Conservation (phyloP, 2,329 filamentous ascomycete genomes). For the Phialophora chinensis region DNA sequence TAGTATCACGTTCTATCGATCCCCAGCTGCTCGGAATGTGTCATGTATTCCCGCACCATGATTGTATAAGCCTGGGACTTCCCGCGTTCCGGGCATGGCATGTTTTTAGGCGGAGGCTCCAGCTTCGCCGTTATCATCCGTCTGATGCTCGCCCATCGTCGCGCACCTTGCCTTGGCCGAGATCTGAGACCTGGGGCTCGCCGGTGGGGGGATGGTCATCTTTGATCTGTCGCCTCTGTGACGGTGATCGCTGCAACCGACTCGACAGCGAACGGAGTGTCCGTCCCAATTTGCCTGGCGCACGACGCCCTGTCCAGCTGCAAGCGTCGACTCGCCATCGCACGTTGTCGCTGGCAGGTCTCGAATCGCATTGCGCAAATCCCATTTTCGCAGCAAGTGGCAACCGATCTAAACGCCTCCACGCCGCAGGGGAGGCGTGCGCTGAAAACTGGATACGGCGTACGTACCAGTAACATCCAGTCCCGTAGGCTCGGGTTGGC, state of each 20-base stretch:
- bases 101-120: not conserved
- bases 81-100: not conserved
- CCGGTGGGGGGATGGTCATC: not conserved
- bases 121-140: not conserved
- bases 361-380: not conserved
- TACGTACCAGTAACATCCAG: not conserved
- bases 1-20: not conserved
- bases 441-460: not conserved
- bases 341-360: not conserved
- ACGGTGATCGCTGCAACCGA: not conserved
- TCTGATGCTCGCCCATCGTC: not conserved
- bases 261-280: not conserved
- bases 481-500: not conserved
- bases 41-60: not conserved
- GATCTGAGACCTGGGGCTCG: slow-evolving; percentile 1
- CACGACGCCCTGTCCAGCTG: not conserved
- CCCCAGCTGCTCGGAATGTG: not conserved
- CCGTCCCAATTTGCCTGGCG: not conserved
- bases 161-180: not conserved
- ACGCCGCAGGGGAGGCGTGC: not conserved
- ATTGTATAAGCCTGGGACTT: not conserved
- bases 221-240: not conserved
- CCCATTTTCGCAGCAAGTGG: not conserved
- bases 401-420: not conserved
- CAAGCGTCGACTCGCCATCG: not conserved